Base-by-base conservation (phyloP, 202 grass and related monocot genomes). In the Brachypodium distachyon region DNA sequence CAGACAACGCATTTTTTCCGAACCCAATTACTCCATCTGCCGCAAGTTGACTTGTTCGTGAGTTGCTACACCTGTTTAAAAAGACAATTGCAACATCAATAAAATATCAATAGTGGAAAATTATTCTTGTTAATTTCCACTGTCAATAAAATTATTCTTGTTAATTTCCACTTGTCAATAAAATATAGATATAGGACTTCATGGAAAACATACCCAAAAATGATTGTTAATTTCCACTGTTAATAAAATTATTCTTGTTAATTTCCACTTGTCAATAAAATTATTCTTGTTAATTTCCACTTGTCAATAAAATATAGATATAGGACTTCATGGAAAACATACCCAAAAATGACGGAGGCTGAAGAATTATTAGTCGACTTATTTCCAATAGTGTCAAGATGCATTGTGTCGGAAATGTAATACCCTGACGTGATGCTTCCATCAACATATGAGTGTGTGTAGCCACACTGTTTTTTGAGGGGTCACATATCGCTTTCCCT, bases 11-110 rank as follows among this genome's bases (percentile, higher is more conserved):
- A 47, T 97, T 86, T 28, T 88, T 88, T 50, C 94, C 94, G 58
- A 97, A 97, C 40, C 94, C 91, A 80, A 97, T 92, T 70, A 94
- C 94, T 57, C 91, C 91, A 77, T 92, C 79, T 77, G 38, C 94
- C 89, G 88, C 54, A 93, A 32, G 85, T n/a, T 86, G 77, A 14
- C 91, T 87, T 54, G 88, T 87, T 58, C 84, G 88, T 47, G 79
- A 88, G 63, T 88, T 88, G 77, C 91, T 92, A 84, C 94, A 97
- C 74, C 88, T 97, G 82, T 81, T 67, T 46, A 61, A 84, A 74
- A 73, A 57, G 29, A 31, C 7, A 33, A 3, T 60, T 9, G 18
- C 29, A 60, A 59, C 22, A 47, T 29, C 32, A 4, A n/a, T n/a
- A n/a, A n/a, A n/a, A n/a, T n/a, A n/a, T n/a, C n/a, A n/a, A n/a